Percentiles rank a stretch among this genome's conserved stretches.
phyloP scores from a whole-genome alignment of 257 asterid genomes.

The Mitragyna speciosa region DNA sequence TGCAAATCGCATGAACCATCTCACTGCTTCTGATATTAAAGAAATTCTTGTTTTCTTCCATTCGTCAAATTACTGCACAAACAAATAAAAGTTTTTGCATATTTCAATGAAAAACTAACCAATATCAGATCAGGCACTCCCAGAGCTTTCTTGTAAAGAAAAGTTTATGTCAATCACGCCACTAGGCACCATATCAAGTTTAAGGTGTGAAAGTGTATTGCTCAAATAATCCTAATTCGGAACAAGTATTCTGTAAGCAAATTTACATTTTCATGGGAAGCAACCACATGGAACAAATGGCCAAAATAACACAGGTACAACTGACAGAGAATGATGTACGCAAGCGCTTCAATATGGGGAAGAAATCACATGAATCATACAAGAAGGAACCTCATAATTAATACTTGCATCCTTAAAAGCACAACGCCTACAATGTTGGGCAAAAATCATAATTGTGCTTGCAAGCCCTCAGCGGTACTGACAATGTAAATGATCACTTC shows the following conservation, averaged over 20 bases:
- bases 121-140: neutral
- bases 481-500: neutral
- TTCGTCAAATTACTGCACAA: neutral
- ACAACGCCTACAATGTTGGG: neutral
- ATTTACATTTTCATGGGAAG: neutral
- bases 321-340: neutral
- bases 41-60: neutral
- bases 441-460: neutral
- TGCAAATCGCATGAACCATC: slow-evolving; percentile 4
- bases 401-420: neutral
- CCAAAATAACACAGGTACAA: neutral
- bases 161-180: neutral
- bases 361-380: neutral
- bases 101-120: neutral
- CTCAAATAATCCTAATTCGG: too few species aligned
- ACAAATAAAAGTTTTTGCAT: neutral
- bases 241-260: neutral
- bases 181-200: neutral
- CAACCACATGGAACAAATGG: neutral
- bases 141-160: neutral
- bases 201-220: neutral
- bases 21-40: neutral
- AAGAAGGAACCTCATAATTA: neutral
- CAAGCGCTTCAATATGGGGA: neutral
- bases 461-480: neutral